Evolutionary conservation across 2,329 filamentous ascomycete genomes (phyloP), one percentile per base, ranked within the genome.

Genomic region (Pseudocercospora musae): DNA sequence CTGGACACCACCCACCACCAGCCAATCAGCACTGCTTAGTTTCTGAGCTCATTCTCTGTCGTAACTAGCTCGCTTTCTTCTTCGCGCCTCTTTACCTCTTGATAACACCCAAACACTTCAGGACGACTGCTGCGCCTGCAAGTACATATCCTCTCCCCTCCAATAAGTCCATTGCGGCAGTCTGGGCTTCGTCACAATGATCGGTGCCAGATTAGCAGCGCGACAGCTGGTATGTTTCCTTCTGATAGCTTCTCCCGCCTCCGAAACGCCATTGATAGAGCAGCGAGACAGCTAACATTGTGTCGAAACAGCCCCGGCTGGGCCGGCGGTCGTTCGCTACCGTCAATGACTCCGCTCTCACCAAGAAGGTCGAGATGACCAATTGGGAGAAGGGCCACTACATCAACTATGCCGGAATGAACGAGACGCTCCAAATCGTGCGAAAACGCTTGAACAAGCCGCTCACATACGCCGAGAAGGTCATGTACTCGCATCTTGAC

Each of bases 331-430:
- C 77, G 78, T 88, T 97, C 84, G 94, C 94, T 68, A 96, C 93
- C 72, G 89, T 92, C 75, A 85, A 87, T 74, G 91, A 96, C 81
- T 88, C 87, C 76, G 87, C 92, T 73, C 88, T 99, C 71, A 91
- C 93, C 82, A 88, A 88, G 83, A 96, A 97, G 89, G 95, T 99
- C 79, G 90, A 89, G 80, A 96, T 98, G 86, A 96, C 94, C 85
- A 97, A 92, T 82, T 92, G 88, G 85, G 95, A 99, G 82, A 90
- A 92, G 80, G 87, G 86, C 80, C 95, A 96, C 86, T 97, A 92
- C 85, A 96, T 98, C 85, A 96, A 97, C 86, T 99, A 99, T 80
- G 84, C 87, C 87, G 97, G 97, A 87, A 97, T 98, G 92, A 92
- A 90, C 73, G 93, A 98, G 84, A 98, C 96, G 86, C 87, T 99